Percentiles rank a stretch among this genome's conserved stretches.
These are phyloP conservation scores for Cryptosporidium sp. DNA, from an alignment of 169 alveolate species.

Conservation along the genomic window DNA sequence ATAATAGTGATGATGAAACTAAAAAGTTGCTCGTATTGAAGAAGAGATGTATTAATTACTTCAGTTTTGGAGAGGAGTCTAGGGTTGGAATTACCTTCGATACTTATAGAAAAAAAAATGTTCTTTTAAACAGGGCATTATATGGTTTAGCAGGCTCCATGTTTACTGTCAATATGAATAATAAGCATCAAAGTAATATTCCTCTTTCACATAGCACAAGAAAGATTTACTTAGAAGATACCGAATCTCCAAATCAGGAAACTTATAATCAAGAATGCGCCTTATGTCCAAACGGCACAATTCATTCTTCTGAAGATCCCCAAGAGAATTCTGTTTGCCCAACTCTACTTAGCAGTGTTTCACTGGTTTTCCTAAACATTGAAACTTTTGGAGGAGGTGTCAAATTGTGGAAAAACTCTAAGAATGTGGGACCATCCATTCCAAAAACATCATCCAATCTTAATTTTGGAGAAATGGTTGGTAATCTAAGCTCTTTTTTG, in stretches of 20 bases:
- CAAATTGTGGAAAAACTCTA: constrained; percentile 57
- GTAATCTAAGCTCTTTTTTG: constrained; percentile 27
- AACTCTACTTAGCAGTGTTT: constrained; percentile 44
- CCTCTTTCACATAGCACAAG: constrained; percentile 51
- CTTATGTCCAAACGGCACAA: constrained; percentile 29
- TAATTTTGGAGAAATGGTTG: constrained; percentile 52
- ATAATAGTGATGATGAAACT: neutral
- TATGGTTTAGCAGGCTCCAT: constrained; percentile 71
- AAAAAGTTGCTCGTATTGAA: constrained; percentile 20
- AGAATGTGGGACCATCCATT: constrained; percentile 54
- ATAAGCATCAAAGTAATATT: constrained; percentile 22
- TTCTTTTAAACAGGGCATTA: constrained; percentile 55
- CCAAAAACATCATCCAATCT: neutral
- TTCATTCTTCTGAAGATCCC: neutral
- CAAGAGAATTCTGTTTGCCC: constrained; percentile 22
- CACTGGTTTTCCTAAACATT: constrained; percentile 62
- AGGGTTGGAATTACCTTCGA: constrained; percentile 60
- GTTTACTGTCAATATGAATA: constrained; percentile 41
- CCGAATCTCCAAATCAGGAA: neutral
- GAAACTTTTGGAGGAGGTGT: constrained; percentile 72
- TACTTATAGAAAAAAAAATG: constrained; percentile 67
- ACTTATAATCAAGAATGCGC: constrained; percentile 4
- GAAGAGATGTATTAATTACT: constrained; percentile 61
- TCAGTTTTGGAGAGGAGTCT: constrained; percentile 73
- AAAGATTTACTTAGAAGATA: constrained; percentile 9